Evolutionary conservation across 208 protist genomes (phyloP), one percentile per base, ranked within the genome.

Genomic region (Trypanosoma avium): DNA sequence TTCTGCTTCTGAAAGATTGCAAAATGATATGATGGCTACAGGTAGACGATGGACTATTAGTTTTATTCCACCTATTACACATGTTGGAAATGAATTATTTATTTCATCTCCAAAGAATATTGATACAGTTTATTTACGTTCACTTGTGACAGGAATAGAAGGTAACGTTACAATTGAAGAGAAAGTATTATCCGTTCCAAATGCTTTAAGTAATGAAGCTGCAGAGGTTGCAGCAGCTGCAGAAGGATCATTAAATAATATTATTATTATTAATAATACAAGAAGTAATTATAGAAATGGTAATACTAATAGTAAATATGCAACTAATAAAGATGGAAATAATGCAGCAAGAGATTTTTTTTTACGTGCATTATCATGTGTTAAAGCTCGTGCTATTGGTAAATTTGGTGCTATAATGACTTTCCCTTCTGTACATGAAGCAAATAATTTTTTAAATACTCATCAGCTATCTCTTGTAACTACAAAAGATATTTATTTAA

Each of bases 1-100:
- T 26, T 93, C 83, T 12, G 60, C 71, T 24, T 74, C 87, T 21
- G 83, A 90, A 33, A 70, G 71, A 10, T 55, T 93, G 38, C 73
- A 79, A 56, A 65, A 21, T 22, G 87, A 93, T 46, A 10, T 73
- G n/a, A 55, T 64, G 52, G 47, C 64, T 13, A 49, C 33, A 8
- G 71, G 80, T 3, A 65, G 71, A 21, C 32, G 57, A 19, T 90
- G 82, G 86, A 53, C 58, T n/a, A 55, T 86, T 12, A 63, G 36
- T 22, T 88, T 75, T 54, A 64, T 77, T 13, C 61, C 69, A 1
- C 73, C 86, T 3, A 50, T 59, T 13, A 56, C 70, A 29, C 77
- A 79, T 55, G 79, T 82, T n/a, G 80, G 80, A 17, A 19, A 40
- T 3, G 58, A 78, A 21, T 53, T 89, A 22, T 61, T 93, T 54